Evolutionary conservation across 495 filamentous ascomycete genomes (phyloP).

Genomic region (Parathielavia appendiculata): DNA sequence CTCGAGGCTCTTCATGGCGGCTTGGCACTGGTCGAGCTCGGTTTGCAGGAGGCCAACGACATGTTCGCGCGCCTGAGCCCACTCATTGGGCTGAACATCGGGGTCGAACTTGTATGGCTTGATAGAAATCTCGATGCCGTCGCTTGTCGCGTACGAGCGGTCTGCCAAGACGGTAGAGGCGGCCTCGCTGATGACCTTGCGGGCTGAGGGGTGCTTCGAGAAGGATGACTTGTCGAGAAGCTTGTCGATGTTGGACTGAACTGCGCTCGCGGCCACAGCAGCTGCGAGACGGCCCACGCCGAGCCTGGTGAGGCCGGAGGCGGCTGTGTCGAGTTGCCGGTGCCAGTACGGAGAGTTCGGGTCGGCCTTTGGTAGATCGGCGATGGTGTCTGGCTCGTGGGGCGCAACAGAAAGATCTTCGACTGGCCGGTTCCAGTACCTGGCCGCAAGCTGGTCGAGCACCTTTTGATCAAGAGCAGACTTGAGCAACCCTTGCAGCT

Average conservation of each 20-base stretch:
- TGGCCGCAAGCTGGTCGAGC: constrained; percentile 86
- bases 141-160: constrained; percentile 89
- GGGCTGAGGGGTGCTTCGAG: constrained; percentile 80
- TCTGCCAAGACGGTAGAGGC: constrained; percentile 85
- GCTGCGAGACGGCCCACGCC: constrained; percentile 91
- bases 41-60: constrained; percentile 70
- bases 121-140: constrained; percentile 99
- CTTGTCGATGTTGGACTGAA: constrained; percentile 79
- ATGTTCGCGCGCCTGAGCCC: constrained; percentile 76
- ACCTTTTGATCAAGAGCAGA: constrained; percentile 89
- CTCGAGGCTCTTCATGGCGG: constrained; percentile 70
- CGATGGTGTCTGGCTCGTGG: constrained; percentile 66
- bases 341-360: constrained; percentile 86
- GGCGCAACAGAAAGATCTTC: constrained; percentile 60
- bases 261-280: constrained; percentile 75
- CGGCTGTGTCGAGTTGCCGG: constrained; percentile 87
- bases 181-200: constrained; percentile 84
- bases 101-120: constrained; percentile 98
- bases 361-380: constrained; percentile 73
- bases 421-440: constrained; percentile 98
- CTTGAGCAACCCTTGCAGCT: constrained; percentile 87
- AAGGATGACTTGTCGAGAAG: constrained; percentile 78
- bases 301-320: constrained; percentile 82
- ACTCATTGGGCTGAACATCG: constrained; percentile 86
- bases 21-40: constrained; percentile 77